phyloP scores from a whole-genome alignment of 73 alveolate species.

The Paramecium octaurelia region DNA sequence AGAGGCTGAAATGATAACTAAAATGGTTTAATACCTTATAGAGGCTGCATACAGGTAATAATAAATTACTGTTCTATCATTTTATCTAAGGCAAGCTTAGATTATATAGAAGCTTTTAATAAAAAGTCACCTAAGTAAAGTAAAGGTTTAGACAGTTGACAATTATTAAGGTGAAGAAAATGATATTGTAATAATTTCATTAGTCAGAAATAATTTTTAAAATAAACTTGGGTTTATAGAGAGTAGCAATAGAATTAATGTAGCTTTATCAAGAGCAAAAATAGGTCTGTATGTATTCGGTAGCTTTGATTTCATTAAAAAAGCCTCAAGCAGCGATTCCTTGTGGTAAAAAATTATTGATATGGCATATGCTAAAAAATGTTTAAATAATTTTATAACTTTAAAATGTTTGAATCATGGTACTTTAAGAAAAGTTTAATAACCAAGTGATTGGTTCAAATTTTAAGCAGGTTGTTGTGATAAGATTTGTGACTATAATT shows the following conservation, averaged over 20 bases:
- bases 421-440: background rate
- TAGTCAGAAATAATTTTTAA: constrained; percentile 77
- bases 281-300: constrained; percentile 86
- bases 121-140: background rate
- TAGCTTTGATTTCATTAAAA: constrained; percentile 73
- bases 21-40: constrained; percentile 70
- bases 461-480: constrained; percentile 4
- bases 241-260: constrained; percentile 82
- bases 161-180: constrained; percentile 93
- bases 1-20: constrained; percentile 75
- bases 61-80: constrained; percentile 79
- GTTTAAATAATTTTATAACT: background rate
- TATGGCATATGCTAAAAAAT: constrained; percentile 39
- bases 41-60: constrained; percentile 63
- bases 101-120: constrained; percentile 50
- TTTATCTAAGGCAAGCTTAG: constrained; percentile 76
- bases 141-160: constrained; percentile 83
- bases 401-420: background rate
- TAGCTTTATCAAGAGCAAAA: constrained; percentile 90
- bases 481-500: background rate
- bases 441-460: background rate
- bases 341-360: constrained; percentile 54
- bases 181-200: constrained; percentile 80
- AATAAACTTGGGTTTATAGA: constrained; percentile 75
- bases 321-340: background rate